Base-by-base conservation (phyloP, 768 basidiomycete genomes). In the Neoboletus magnificus region DNA sequence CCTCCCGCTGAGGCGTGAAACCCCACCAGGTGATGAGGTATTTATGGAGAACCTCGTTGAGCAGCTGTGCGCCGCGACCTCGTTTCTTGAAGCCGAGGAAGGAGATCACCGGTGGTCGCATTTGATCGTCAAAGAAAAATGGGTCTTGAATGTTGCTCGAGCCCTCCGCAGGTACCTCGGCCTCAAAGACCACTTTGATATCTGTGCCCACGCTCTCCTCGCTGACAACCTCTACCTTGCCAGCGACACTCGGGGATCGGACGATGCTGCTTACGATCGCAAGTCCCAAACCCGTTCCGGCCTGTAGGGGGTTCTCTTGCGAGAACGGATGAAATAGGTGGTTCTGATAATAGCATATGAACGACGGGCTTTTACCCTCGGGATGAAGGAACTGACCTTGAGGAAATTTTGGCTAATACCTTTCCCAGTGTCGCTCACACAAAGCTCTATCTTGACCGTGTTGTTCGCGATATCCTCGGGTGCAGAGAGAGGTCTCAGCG, bases 251-350 rank as follows among this genome's bases (percentile, higher is more conserved):
- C 43, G 89, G 85, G 3, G 91, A 92, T 16, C 83, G 84, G 36
- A 95, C 82, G 59, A 97, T 97, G 62, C 88, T 92, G 75, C 89
- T 93, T 66, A 97, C 95, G 60, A 98, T 97, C 32, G 95, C 94
- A 23, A 97, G 83, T 11, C 95, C 95, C 9, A 98, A 81, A 6
- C 94, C 95, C 2, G 94, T 97, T 2, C 94, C 94, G 1, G 92
- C 86, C 65, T 95, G 93, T 6, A 96, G 70, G 1, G 94, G 93
- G 62, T 96, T 95, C 71, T 97, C 95, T 75, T 98, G 95, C 1
- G 93, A 93, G 74, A 98, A 98, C 0, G 95, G 95, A 62, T 96
- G 95, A 76, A 97, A 98, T 6, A 98, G 77, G 73, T 95, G 91
- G 63, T 97, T 93, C 89, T 90, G 60, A 11, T 35, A 12, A 43